Conservation (phyloP, 345 rosid genomes). For the Syzygium aqueum region DNA sequence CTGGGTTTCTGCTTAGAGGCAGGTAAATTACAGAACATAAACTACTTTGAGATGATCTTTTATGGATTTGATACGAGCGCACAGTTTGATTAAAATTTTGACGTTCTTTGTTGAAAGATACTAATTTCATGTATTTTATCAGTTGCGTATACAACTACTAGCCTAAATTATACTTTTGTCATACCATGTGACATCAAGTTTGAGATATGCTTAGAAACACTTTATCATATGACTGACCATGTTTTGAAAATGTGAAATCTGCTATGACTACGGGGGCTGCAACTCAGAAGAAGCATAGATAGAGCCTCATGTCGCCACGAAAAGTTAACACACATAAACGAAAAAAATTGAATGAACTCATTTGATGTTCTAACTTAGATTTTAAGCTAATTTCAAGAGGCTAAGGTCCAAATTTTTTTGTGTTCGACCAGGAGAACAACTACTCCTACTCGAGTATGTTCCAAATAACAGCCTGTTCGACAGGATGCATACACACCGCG, state of each 20-base stretch:
- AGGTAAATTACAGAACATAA: constrained; percentile 10
- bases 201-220: background rate
- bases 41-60: background rate
- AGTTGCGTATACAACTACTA: background rate
- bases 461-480: constrained; percentile 40
- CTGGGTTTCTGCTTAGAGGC: constrained; percentile 40
- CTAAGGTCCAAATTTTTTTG: background rate
- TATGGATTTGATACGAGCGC: background rate
- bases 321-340: no score
- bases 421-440: constrained; percentile 27
- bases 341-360: no score
- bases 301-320: no score
- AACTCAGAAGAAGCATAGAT: no score
- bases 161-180: background rate
- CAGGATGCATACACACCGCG: constrained; percentile 25
- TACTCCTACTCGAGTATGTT: constrained; percentile 26
- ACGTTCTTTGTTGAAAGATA: background rate
- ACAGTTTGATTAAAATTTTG: background rate
- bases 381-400: background rate
- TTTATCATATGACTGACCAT: background rate
- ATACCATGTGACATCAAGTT: background rate
- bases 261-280: background rate
- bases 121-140: background rate
- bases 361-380: background rate
- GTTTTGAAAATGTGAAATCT: background rate